Evolutionary conservation across 176 grass and related monocot genomes (phyloP), one percentile per base, ranked within the genome.

Genomic region (Carex scoparia): DNA sequence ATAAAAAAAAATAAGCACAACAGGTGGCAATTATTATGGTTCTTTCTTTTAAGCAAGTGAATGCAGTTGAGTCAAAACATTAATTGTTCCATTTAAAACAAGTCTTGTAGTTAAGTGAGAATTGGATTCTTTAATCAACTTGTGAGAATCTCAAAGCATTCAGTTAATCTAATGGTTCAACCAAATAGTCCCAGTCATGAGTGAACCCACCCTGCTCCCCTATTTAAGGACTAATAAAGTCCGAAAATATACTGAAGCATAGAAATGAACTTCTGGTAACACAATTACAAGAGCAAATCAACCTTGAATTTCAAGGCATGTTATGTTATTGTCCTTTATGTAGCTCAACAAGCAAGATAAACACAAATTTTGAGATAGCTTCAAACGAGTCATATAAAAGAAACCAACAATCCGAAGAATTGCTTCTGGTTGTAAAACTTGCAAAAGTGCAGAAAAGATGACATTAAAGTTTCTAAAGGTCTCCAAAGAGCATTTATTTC

Each of bases 401-500:
- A 51, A 78, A 57, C 14, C 27, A 78, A 78, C 74, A 56, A 56
- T 56, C 51, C 27, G 13, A 57, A 55, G 28, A 32, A 78, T 57
- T 78, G 32, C 12, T 78, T 78, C 74, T 18, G 28, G 12, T 78
- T 78, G 35, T 31, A 32, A 57, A 33, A 57, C 53, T 57, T 31
- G 4, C 11, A 33, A 32, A 77, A 57, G 27, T 56, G 55, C 19
- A 51, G 12, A 55, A 78, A 78, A 56, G 1, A 78, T 78, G 23
- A 78, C 51, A 54, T 10, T 18, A 78, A 78, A 57, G 74, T 78
- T 11, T 31, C 23, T 56, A 13, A 1, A 46, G 10, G 23, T 78
- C 23, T 35, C 28, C 51, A 78, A 78, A 32, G 74, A 57, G 51
- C 74, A 78, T 78, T 78, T 78, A 78, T 78, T 78, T 53, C 27